Evolutionary conservation across 257 asterid genomes (phyloP).

Genomic region (Lycium ferocissimum): DNA sequence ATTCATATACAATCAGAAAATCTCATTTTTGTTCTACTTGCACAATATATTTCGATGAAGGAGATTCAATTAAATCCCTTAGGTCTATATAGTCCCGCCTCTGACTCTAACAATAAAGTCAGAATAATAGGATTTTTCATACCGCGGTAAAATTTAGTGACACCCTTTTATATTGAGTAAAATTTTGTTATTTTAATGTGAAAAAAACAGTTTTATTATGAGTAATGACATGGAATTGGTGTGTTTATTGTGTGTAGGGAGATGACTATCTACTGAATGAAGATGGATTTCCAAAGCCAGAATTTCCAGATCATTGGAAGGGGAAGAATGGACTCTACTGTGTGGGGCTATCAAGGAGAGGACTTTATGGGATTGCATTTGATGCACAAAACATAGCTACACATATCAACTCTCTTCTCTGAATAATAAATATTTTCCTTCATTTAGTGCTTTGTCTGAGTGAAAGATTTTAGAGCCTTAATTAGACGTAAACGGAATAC

Average conservation of each 20-base stretch:
- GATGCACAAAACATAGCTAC: slow-evolving; percentile 74
- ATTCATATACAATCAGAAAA: no score
- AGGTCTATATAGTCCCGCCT: no score
- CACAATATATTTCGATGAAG: no score
- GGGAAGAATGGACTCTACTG: slow-evolving; percentile 75
- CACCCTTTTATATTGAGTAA: no score
- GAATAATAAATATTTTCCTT: neutral
- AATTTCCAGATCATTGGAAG: slow-evolving; percentile 70
- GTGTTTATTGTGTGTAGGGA: slow-evolving; percentile 42
- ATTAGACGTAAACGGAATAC: no score
- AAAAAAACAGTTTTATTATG: no score
- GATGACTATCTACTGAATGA: slow-evolving; percentile 59
- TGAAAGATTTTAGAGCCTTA: neutral
- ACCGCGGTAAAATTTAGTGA: no score
- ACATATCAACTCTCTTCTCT: slow-evolving; percentile 47
- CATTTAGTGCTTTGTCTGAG: neutral
- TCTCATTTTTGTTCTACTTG: no score
- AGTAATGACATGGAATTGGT: neutral
- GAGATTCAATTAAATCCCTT: no score
- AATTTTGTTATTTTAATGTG: no score
- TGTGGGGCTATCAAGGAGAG: slow-evolving; percentile 64
- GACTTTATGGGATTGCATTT: slow-evolving; percentile 62
- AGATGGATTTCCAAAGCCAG: slow-evolving; percentile 60
- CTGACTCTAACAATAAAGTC: no score
- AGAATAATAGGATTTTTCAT: no score